These are phyloP conservation scores for Colletotrichum coccodes DNA, from an alignment of 2,329 filamentous ascomycete genomes.

Conservation along the genomic window DNA sequence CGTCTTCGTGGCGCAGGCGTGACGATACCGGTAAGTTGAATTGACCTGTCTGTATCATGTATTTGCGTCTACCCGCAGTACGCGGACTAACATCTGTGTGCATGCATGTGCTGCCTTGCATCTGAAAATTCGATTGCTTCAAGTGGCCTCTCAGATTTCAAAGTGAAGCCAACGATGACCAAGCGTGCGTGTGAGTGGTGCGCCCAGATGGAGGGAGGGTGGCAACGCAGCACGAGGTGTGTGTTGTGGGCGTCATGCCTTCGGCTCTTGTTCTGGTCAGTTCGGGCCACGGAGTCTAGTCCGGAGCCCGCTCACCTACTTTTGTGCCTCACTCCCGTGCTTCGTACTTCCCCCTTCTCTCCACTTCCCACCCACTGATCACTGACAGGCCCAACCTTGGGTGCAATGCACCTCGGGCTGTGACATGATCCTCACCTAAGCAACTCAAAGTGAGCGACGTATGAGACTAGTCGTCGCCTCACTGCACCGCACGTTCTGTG, in stretches of 20 bases:
- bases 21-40: background rate
- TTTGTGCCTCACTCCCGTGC: slow-evolving; percentile 19
- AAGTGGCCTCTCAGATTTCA: background rate
- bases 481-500: slow-evolving; percentile 22
- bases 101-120: background rate
- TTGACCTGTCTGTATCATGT: background rate
- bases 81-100: background rate
- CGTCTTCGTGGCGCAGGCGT: background rate
- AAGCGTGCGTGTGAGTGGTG: background rate
- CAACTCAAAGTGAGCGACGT: slow-evolving; percentile 22
- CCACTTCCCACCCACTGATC: slow-evolving; percentile 14
- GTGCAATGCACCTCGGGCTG: slow-evolving; percentile 14
- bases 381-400: slow-evolving; percentile 30
- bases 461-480: slow-evolving; percentile 19
- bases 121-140: slow-evolving; percentile 6
- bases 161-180: background rate
- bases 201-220: background rate
- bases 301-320: slow-evolving; percentile 38
- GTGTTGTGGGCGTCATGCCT: background rate
- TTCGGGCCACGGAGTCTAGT: slow-evolving; percentile 33
- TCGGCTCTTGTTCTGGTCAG: slow-evolving; percentile 14
- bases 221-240: background rate
- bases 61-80: background rate
- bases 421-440: slow-evolving; percentile 32
- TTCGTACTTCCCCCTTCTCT: slow-evolving; percentile 33